Evolutionary conservation across 495 filamentous ascomycete species (phyloP).

Genomic region (Lichenothelia convexa): DNA sequence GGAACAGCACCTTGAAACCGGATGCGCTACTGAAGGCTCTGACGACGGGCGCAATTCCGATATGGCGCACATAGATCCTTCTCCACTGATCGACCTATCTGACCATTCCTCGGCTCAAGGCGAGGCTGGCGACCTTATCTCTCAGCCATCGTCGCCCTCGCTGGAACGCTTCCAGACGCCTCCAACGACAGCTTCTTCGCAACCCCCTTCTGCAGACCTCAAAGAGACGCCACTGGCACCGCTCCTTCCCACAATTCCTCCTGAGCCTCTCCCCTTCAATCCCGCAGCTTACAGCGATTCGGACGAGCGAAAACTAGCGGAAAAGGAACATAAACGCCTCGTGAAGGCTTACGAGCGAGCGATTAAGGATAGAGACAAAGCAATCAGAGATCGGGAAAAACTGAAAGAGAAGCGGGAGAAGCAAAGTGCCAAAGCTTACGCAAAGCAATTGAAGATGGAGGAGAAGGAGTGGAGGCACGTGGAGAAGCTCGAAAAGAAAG

Average conservation of each 20-base stretch:
- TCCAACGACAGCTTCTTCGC: constrained; percentile 9
- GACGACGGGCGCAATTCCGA: constrained; percentile 5
- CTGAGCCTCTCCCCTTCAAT: constrained; percentile 29
- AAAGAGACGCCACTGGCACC: constrained; percentile 10
- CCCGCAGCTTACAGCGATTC: constrained; percentile 36
- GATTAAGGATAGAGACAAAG: constrained; percentile 43
- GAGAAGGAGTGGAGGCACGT: constrained; percentile 1
- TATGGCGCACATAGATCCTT: not conserved
- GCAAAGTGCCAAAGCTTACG: constrained; percentile 24
- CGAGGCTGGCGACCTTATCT: no score
- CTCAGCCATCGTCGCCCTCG: not conserved
- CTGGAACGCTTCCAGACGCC: constrained; percentile 8
- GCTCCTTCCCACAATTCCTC: constrained; percentile 20
- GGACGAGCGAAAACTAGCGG: constrained; percentile 41
- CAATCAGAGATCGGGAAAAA: constrained; percentile 39
- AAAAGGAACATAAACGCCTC: constrained; percentile 38
- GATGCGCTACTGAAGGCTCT: no score
- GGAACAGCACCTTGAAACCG: constrained; percentile 25
- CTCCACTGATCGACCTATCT: not conserved
- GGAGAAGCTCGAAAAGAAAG: constrained; percentile 3
- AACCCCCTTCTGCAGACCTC: constrained; percentile 4
- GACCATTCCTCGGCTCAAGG: not conserved
- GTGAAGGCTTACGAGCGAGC: constrained; percentile 41
- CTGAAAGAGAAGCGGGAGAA: constrained; percentile 35
- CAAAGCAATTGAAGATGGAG: constrained; percentile 4